Evolutionary conservation across 163 green algal genomes (phyloP).

Genomic region (Chloromonas sp.): DNA sequence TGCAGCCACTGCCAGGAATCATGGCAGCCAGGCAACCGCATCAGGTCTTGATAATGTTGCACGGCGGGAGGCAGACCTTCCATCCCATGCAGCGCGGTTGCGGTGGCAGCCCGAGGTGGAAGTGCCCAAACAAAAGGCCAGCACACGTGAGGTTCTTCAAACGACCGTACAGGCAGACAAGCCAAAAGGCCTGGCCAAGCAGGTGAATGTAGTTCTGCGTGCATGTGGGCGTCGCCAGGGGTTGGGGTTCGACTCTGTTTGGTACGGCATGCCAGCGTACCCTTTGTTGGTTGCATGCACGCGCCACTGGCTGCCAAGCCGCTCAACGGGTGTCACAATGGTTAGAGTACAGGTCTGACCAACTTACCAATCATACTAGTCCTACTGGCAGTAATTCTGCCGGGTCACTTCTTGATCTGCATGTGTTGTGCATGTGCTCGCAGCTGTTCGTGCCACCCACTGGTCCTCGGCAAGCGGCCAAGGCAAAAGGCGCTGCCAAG

Average conservation of each 20-base stretch:
- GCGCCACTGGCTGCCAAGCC: neutral
- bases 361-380: neutral
- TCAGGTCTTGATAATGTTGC: no score
- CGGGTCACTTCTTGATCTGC: no score
- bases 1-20: no score
- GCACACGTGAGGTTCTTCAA: neutral
- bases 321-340: neutral
- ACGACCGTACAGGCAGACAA: neutral
- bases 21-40: no score
- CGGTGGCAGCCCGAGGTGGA: neutral
- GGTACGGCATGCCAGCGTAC: neutral
- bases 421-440: neutral
- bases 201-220: neutral
- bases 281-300: neutral
- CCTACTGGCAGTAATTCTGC: no score
- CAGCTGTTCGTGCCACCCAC: slow-evolving; percentile 29
- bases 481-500: no score
- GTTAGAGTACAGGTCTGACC: neutral
- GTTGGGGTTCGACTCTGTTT: neutral
- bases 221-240: neutral
- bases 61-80: no score
- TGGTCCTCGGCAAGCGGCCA: neutral
- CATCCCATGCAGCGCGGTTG: neutral
- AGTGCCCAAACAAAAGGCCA: neutral
- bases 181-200: neutral